phyloP scores from a whole-genome alignment of 352 stramenopile species.

The Pythium monospermum region DNA sequence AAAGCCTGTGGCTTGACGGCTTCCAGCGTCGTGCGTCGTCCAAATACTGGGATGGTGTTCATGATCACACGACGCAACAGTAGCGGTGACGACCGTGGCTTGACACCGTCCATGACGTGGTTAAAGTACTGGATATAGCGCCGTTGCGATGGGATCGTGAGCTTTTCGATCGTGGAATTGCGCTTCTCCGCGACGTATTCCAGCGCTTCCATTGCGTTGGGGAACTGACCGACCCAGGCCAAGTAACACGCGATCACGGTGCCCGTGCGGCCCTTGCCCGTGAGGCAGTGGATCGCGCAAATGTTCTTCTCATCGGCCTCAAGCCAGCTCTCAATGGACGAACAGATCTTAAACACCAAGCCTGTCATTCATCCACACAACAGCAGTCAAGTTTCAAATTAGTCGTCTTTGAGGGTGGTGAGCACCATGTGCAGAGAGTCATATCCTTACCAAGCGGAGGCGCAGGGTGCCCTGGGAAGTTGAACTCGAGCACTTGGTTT shows the following conservation, averaged over 20 bases:
- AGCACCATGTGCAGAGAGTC: neutral
- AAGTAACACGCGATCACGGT: slow-evolving; percentile 95
- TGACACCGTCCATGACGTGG: slow-evolving; percentile 96
- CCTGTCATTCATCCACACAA: no score
- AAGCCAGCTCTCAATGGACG: slow-evolving; percentile 97
- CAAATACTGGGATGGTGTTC: slow-evolving; percentile 90
- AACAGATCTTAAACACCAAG: slow-evolving; percentile 96
- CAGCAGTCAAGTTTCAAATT: no score
- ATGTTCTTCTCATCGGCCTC: slow-evolving; percentile 95
- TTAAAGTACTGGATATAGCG: slow-evolving; percentile 98
- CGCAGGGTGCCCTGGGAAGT: slow-evolving; percentile 95
- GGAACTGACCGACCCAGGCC: slow-evolving; percentile 91
- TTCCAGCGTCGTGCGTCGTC: slow-evolving; percentile 53
- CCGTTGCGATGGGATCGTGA: slow-evolving; percentile 96
- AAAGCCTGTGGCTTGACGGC: slow-evolving; percentile 34
- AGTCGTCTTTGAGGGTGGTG: no score
- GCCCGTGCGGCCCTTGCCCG: slow-evolving; percentile 92
- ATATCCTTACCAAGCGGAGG: slow-evolving; percentile 84
- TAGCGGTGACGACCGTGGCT: slow-evolving; percentile 91
- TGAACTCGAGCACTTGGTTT: slow-evolving; percentile 96
- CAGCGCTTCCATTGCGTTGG: slow-evolving; percentile 91
- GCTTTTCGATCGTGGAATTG: slow-evolving; percentile 82
- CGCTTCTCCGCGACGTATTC: slow-evolving; percentile 91
- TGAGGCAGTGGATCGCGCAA: slow-evolving; percentile 95
- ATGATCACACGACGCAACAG: slow-evolving; percentile 96